Evolutionary conservation across 495 filamentous ascomycete genomes (phyloP).

Genomic region (Chaetomidium leptoderma): DNA sequence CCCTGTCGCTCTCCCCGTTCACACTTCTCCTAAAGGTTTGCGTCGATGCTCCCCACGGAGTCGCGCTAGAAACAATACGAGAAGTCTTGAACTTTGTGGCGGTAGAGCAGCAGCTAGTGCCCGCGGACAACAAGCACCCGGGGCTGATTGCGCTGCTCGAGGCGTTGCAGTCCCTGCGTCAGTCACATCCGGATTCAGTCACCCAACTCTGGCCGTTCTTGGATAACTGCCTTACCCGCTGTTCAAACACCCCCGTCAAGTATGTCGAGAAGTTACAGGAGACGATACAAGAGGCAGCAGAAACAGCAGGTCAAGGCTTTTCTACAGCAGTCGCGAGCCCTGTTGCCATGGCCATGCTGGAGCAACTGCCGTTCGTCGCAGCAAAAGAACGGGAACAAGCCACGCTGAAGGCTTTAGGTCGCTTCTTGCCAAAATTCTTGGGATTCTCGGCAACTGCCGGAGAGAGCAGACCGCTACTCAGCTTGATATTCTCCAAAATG

Average conservation of each 20-base stretch:
- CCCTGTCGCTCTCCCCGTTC: constrained; percentile 56
- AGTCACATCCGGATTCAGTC: constrained; percentile 9
- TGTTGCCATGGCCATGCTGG: constrained; percentile 59
- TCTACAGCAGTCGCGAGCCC: constrained; percentile 35
- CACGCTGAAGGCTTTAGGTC: constrained; percentile 40
- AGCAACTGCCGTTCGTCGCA: constrained; percentile 69
- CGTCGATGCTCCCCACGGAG: constrained; percentile 39
- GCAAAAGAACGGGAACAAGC: constrained; percentile 44
- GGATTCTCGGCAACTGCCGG: constrained; percentile 34
- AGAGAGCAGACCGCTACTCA: constrained; percentile 42
- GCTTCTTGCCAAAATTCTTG: constrained; percentile 59
- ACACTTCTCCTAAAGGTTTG: constrained; percentile 56
- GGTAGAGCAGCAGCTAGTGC: constrained; percentile 48
- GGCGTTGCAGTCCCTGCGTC: constrained; percentile 36
- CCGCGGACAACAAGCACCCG: constrained; percentile 32
- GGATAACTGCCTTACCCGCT: constrained; percentile 72
- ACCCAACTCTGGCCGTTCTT: constrained; percentile 57
- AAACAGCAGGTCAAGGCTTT: constrained; percentile 11
- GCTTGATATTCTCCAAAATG: constrained; percentile 31
- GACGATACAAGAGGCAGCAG: constrained; percentile 25
- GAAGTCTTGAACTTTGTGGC: constrained; percentile 48
- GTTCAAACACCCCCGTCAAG: constrained; percentile 67
- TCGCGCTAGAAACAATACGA: constrained; percentile 42
- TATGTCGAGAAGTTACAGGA: constrained; percentile 57
- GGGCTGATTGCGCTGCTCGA: constrained; percentile 53